These are phyloP conservation scores for Diaporthe humulicola DNA, from an alignment of 2,329 filamentous ascomycete genomes.

Conservation along the genomic window DNA sequence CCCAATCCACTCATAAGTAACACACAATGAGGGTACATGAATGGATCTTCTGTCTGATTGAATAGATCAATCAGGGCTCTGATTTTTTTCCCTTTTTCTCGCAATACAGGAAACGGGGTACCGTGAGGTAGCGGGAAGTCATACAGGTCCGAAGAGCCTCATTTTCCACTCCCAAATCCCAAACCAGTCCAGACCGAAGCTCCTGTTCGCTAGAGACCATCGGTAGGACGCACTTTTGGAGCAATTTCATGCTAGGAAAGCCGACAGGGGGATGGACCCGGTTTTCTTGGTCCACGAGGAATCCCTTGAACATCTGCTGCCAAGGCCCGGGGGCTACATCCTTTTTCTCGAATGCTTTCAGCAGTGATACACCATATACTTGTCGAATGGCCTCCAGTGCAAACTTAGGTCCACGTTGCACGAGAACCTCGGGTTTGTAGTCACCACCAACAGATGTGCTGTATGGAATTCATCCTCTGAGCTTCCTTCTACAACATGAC, in stretches of 20 bases:
- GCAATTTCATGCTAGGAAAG: neutral
- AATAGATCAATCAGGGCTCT: neutral
- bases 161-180: neutral
- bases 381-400: neutral
- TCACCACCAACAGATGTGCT: constrained; percentile 9
- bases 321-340: neutral
- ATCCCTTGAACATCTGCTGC: neutral
- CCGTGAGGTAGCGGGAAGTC: constrained; percentile 1
- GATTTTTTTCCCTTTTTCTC: neutral
- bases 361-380: neutral
- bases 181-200: neutral
- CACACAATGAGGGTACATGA: neutral
- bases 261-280: neutral
- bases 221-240: neutral
- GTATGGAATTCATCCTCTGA: no score
- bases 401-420: neutral
- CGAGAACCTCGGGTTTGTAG: neutral
- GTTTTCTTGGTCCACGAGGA: neutral
- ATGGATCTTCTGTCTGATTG: neutral
- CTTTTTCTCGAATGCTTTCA: neutral
- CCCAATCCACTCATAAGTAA: neutral
- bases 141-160: neutral
- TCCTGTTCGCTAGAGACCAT: neutral
- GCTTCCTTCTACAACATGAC: no score
- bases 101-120: neutral